A percentile compares a stretch with the other conserved stretches of the same genome.
Conservation (phyloP, 1,139 yeast genomes). For the Diutina sp. region DNA sequence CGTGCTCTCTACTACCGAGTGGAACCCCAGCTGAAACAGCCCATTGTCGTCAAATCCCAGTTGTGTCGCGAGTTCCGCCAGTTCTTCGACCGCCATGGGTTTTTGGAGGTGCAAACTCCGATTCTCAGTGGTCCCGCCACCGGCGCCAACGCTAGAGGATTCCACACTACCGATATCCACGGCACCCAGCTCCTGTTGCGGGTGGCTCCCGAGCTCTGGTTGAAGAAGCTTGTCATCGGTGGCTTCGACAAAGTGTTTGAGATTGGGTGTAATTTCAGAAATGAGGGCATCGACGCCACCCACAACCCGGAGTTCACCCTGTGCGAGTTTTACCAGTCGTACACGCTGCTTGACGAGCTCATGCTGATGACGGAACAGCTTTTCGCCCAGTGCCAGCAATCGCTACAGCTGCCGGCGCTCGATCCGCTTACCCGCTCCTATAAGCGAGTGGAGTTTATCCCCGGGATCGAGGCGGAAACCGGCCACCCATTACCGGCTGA, state of each 20-base stretch:
- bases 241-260: constrained; percentile 86
- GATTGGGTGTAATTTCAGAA: constrained; percentile 74
- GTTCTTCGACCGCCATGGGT: constrained; percentile 42
- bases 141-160: constrained; percentile 88
- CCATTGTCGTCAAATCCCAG: constrained; percentile 40
- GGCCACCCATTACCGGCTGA: constrained; percentile 26
- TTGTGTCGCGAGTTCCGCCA: constrained; percentile 42
- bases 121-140: constrained; percentile 58
- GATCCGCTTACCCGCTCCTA: constrained; percentile 9
- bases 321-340: constrained; percentile 86
- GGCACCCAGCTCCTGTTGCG: constrained; percentile 42
- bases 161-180: constrained; percentile 44
- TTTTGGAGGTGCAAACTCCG: constrained; percentile 84
- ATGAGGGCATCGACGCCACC: constrained; percentile 86
- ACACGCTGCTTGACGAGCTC: constrained; percentile 55
- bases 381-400: constrained; percentile 20
- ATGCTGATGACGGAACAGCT: constrained; percentile 53
- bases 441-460: constrained; percentile 43
- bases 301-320: constrained; percentile 95
- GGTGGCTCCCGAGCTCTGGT: constrained; percentile 93
- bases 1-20: constrained; percentile 68
- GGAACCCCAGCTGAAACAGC: constrained; percentile 33
- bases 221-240: constrained; percentile 65
- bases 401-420: constrained; percentile 3
- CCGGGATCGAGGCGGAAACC: constrained; percentile 37